phyloP scores from a whole-genome alignment of 2,329 filamentous ascomycete genomes.

The Colletotrichum navitas region DNA sequence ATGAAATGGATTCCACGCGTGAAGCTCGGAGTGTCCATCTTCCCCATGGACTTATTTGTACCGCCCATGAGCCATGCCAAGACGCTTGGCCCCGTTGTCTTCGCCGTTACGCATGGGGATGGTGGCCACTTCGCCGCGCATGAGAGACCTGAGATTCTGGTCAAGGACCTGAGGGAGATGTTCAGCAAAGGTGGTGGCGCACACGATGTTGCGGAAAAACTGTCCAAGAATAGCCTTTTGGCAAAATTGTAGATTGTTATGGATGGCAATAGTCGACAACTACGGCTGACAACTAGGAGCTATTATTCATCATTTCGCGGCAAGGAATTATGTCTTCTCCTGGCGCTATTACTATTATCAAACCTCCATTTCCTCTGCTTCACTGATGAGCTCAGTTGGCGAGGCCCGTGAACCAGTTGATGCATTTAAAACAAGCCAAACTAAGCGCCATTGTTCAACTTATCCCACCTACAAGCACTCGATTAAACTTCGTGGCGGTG shows the following conservation, averaged over 20 bases:
- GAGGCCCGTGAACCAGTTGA: neutral
- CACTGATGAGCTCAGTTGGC: neutral
- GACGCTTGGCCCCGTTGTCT: conserved; percentile 72
- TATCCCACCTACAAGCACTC: too few species aligned
- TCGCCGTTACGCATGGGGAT: conserved; percentile 61
- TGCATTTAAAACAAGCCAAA: neutral
- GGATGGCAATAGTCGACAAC: too few species aligned
- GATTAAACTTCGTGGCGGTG: neutral
- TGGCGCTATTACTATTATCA: neutral
- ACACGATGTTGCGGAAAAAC: conserved; percentile 50
- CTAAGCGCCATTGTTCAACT: fast-evolving
- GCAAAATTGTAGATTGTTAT: conserved; percentile 3
- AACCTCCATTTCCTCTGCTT: neutral
- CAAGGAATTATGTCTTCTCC: neutral
- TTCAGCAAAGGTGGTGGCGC: conserved; percentile 66
- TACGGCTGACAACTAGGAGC: too few species aligned
- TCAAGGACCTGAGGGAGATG: conserved; percentile 67
- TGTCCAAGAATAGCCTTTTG: neutral
- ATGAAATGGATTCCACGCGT: conserved; percentile 51
- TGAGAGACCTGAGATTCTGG: conserved; percentile 67
- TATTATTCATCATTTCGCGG: neutral
- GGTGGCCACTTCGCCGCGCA: conserved; percentile 74
- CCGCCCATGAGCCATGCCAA: conserved; percentile 67
- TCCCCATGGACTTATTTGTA: conserved; percentile 69
- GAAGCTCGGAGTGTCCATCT: conserved; percentile 63